A percentile compares a stretch with the other conserved stretches of the same genome.
Evolutionary conservation across 1,139 yeast genomes (phyloP).

Genomic region (Oligophagozyma castellii): DNA sequence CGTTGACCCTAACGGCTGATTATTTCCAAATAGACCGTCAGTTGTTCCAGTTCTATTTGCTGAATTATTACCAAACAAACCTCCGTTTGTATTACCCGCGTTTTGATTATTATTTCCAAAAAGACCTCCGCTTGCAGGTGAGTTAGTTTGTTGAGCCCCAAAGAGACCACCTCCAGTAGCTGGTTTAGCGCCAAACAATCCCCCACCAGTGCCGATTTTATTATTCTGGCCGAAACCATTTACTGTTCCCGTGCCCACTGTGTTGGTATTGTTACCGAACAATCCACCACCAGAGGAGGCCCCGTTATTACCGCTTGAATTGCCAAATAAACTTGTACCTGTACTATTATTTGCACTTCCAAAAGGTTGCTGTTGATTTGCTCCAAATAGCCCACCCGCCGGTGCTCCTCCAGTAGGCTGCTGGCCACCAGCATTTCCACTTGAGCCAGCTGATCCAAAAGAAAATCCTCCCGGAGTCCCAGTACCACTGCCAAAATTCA

Average conservation of each 20-base stretch:
- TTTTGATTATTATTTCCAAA: constrained; percentile 5
- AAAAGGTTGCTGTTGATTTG: constrained; percentile 1
- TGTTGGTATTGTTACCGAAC: constrained; percentile 4
- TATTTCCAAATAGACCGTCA: constrained; percentile 1
- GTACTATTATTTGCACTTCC: not conserved
- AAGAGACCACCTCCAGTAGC: constrained; percentile 1
- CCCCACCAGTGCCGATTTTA: too few species aligned
- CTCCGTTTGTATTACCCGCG: too few species aligned
- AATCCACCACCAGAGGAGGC: constrained; percentile 5
- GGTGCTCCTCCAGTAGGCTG: constrained; percentile 3
- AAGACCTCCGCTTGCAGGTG: constrained; percentile 4
- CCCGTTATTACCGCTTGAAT: too few species aligned
- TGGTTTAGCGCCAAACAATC: constrained; percentile 13
- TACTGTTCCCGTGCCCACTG: too few species aligned
- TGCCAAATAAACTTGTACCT: too few species aligned
- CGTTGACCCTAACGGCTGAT: not conserved
- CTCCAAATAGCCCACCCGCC: constrained; percentile 3
- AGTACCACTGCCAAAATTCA: too few species aligned
- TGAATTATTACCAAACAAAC: not conserved
- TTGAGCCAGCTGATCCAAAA: too few species aligned
- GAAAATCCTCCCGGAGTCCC: too few species aligned
- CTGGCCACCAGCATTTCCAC: constrained; percentile 2
- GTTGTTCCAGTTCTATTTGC: not conserved
- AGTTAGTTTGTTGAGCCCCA: constrained; percentile 4
- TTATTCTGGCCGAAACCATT: too few species aligned